Base-by-base conservation (phyloP, 2,329 filamentous ascomycete species). In the Biscogniauxia marginata region DNA sequence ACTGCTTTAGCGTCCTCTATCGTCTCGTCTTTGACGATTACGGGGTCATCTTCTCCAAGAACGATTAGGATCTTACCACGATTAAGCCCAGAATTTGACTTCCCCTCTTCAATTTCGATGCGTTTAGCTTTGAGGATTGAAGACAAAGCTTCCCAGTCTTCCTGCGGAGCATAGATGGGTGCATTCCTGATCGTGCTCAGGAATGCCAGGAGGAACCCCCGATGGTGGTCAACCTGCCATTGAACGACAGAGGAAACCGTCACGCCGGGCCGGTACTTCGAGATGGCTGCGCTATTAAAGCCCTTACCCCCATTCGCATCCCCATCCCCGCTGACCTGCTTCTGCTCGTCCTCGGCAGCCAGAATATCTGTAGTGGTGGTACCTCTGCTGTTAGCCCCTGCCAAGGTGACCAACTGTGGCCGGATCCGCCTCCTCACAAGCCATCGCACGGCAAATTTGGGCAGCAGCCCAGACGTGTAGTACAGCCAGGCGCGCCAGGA, bases 131-230 rank as follows among this genome's bases (percentile, higher is more conserved):
- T 71, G 18, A 89, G 73, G 34, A 79, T 70, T 13, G 72, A 67
- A 0, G 81, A 79, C 25, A 92, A 75, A 1, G 76, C 72, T 21
- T 69, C 68, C 89, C 89, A 93, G 45, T 84, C 77, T 39, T 78
- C 76, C 54, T 85, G 79, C 61, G 88, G 82, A 11, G 81, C 79
- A 59, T 87, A 84, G 20, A 93, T 84, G 0, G 90, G 90, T 1
- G 86, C 87, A 65, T 88, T 74, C 19, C 85, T 80, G 63, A 93
- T 87, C 24, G 83, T 85, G 55, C 84, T 89, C 65, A 91, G 81
- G 65, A 92, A 92, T 0, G 89, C 83, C 2, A 78, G 76, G 4
- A 91, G 76, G 65, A 91, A 93, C 0, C 88, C 90, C 1, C 70
- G 66, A 68, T 93, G 88, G 23, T 81, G 67, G 34, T 78, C 74